Conservation (phyloP, 768 basidiomycete species). For the Lactarius evosmus region DNA sequence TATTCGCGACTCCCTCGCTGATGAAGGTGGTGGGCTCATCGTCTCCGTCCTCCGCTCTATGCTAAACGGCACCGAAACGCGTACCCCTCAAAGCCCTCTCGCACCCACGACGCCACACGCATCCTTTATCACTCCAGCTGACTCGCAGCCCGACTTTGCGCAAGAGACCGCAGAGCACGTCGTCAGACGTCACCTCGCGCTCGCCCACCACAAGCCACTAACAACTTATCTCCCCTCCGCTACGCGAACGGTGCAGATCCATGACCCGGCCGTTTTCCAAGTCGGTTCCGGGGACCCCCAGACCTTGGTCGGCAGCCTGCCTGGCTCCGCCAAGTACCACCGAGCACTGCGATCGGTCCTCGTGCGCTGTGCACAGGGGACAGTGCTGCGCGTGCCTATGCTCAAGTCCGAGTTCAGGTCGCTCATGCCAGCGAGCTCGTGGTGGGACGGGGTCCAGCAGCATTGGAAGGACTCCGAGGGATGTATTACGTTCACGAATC, state of each 20-base stretch:
- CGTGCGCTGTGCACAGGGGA: slow-evolving; percentile 53
- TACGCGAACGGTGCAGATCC: slow-evolving; percentile 33
- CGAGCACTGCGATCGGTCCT: slow-evolving; percentile 41
- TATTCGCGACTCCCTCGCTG: slow-evolving; percentile 58
- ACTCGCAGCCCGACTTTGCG: slow-evolving; percentile 55
- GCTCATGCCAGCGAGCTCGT: slow-evolving; percentile 55
- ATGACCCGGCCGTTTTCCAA: slow-evolving; percentile 21
- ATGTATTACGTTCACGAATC: slow-evolving; percentile 11
- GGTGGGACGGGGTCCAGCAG: slow-evolving; percentile 68
- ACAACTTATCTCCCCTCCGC: slow-evolving; percentile 30
- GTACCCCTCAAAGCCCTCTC: slow-evolving; percentile 5
- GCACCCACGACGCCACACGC: slow-evolving; percentile 45
- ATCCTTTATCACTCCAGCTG: slow-evolving; percentile 51
- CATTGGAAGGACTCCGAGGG: slow-evolving; percentile 18
- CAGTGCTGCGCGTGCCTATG: slow-evolving; percentile 50
- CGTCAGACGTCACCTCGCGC: slow-evolving; percentile 54
- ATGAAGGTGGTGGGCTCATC: slow-evolving; percentile 63
- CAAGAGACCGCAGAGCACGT: slow-evolving; percentile 56
- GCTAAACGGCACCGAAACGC: slow-evolving; percentile 49
- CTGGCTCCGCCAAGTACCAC: slow-evolving; percentile 47
- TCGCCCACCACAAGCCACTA: slow-evolving; percentile 56
- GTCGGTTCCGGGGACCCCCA: background rate
- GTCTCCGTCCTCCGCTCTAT: slow-evolving; percentile 68
- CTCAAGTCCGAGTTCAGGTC: slow-evolving; percentile 63
- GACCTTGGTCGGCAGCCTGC: slow-evolving; percentile 28